Percentiles rank a stretch among this genome's conserved stretches.
phyloP scores from a whole-genome alignment of 805 yeast genomes.

The Nakazawaea peltata region DNA sequence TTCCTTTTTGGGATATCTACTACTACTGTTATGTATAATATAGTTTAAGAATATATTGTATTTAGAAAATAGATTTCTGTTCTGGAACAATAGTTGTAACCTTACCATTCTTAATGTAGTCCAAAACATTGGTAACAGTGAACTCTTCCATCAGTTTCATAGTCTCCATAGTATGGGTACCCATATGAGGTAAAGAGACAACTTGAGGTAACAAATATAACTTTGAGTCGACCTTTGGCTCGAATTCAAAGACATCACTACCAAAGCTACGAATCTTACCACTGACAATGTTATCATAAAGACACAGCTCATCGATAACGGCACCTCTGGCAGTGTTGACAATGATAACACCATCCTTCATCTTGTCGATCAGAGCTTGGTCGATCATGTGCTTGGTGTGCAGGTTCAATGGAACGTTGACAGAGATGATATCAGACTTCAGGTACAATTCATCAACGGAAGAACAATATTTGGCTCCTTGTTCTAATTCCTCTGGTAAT shows the following conservation, averaged over 20 bases:
- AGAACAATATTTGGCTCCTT: slow-evolving; percentile 67
- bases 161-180: slow-evolving; percentile 73
- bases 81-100: slow-evolving; percentile 82
- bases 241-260: slow-evolving; percentile 68
- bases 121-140: slow-evolving; percentile 59
- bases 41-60: no score
- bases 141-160: slow-evolving; percentile 73
- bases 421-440: slow-evolving; percentile 60
- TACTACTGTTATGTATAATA: no score
- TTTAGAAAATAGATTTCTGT: slow-evolving; percentile 15
- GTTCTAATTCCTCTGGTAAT: slow-evolving; percentile 54
- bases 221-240: slow-evolving; percentile 64
- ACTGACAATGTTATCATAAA: slow-evolving; percentile 44
- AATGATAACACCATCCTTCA: slow-evolving; percentile 73
- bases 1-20: no score
- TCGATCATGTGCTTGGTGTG: slow-evolving; percentile 65
- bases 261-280: slow-evolving; percentile 68
- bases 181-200: slow-evolving; percentile 84
- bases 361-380: slow-evolving; percentile 47
- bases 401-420: slow-evolving; percentile 71
- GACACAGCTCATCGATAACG: slow-evolving; percentile 58
- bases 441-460: slow-evolving; percentile 59
- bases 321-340: slow-evolving; percentile 90
- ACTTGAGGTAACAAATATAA: slow-evolving; percentile 56
- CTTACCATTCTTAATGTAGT: slow-evolving; percentile 55